Evolutionary conservation across 2,329 filamentous ascomycete genomes (phyloP).

Genomic region (Hymenoscyphus infarciens): DNA sequence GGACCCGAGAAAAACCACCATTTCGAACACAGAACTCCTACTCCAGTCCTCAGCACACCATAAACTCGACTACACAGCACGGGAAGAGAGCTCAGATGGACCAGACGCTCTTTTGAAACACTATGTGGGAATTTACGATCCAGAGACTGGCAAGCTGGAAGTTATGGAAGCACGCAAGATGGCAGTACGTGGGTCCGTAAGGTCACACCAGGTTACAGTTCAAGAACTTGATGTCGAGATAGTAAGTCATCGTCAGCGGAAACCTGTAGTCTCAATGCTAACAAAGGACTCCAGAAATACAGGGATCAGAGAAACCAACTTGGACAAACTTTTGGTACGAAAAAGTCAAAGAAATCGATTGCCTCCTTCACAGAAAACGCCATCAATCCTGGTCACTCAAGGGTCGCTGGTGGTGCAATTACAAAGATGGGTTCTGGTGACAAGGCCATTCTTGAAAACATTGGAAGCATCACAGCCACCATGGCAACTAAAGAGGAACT

Average conservation of each 20-base stretch:
- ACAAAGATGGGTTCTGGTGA: constrained; percentile 53
- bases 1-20: constrained; percentile 25
- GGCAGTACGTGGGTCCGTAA: constrained; percentile 54
- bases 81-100: constrained; percentile 46
- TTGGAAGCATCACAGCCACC: constrained; percentile 57
- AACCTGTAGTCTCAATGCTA: constrained; percentile 10
- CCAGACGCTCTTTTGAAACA: constrained; percentile 52
- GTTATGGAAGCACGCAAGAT: constrained; percentile 63
- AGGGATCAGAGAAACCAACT: constrained; percentile 64
- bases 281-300: constrained; percentile 44
- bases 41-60: constrained; percentile 56
- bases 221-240: constrained; percentile 42
- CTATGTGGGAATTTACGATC: constrained; percentile 63
- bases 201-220: constrained; percentile 50
- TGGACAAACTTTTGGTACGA: constrained; percentile 77
- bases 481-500: constrained; percentile 66
- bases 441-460: constrained; percentile 58
- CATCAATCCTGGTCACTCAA: constrained; percentile 44
- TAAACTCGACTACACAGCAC: constrained; percentile 57
- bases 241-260: constrained; percentile 16
- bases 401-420: constrained; percentile 37
- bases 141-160: constrained; percentile 54
- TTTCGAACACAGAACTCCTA: constrained; percentile 45
- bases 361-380: constrained; percentile 66
- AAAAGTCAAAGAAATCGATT: constrained; percentile 79